These are phyloP conservation scores for Cladobotryum protrusum DNA, from an alignment of 2,329 filamentous ascomycete species.

Conservation along the genomic window DNA sequence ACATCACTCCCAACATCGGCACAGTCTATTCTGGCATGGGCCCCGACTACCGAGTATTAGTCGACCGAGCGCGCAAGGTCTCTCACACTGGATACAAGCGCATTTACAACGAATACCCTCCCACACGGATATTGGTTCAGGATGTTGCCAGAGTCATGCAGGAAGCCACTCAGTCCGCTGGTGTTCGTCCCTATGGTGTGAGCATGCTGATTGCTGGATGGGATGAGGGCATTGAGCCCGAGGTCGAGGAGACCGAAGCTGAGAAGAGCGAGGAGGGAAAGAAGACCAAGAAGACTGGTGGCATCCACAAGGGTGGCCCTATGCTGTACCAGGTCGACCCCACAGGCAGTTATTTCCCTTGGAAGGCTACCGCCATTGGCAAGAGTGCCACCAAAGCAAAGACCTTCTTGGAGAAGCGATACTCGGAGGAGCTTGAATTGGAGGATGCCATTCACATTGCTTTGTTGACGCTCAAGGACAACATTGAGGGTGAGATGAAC, in stretches of 20 bases:
- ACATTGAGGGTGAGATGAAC: constrained; percentile 99
- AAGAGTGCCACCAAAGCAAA: constrained; percentile 98
- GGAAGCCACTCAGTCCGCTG: constrained; percentile 95
- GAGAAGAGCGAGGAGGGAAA: constrained; percentile 65
- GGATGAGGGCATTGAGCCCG: constrained; percentile 93
- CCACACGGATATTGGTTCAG: constrained; percentile 96
- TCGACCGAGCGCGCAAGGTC: constrained; percentile 96
- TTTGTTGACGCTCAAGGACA: constrained; percentile 94
- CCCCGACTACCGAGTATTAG: constrained; percentile 93
- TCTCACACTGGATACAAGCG: constrained; percentile 98
- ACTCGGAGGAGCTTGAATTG: constrained; percentile 92
- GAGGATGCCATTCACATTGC: constrained; percentile 99
- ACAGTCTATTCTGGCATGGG: constrained; percentile 99
- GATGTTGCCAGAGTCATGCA: constrained; percentile 98
- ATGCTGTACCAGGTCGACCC: constrained; percentile 99
- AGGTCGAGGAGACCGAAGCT: constrained; percentile 57
- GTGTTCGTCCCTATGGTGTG: constrained; percentile 94
- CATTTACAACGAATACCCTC: constrained; percentile 99
- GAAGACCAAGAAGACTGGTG: constrained; percentile 79
- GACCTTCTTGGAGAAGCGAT: constrained; percentile 98
- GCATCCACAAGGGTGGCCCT: constrained; percentile 89
- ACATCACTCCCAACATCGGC: constrained; percentile 97
- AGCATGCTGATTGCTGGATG: constrained; percentile 92
- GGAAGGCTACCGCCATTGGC: constrained; percentile 98
- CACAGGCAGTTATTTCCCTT: constrained; percentile 97